phyloP scores from a whole-genome alignment of 352 stramenopile species.

The Phytophthora boehmeriae region DNA sequence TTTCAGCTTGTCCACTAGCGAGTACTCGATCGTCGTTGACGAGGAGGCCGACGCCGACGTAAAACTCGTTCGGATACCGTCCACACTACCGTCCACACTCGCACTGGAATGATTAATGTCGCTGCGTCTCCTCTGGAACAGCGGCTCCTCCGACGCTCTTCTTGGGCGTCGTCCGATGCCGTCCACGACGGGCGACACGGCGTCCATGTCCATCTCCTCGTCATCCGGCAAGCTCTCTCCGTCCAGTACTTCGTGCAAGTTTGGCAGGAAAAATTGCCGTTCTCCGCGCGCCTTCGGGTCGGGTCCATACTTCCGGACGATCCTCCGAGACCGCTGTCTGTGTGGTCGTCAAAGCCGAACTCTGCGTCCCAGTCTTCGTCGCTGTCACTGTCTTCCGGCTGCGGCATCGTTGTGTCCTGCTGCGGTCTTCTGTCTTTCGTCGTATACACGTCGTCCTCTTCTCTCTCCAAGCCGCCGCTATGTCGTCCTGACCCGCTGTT shows the following conservation, averaged over 20 bases:
- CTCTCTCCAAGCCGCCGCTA: slow-evolving; percentile 22
- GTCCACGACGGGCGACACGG: slow-evolving; percentile 36
- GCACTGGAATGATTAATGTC: slow-evolving; percentile 43
- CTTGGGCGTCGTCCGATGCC: slow-evolving; percentile 16
- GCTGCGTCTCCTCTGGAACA: slow-evolving; percentile 63
- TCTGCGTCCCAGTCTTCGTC: slow-evolving; percentile 78
- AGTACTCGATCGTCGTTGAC: slow-evolving; percentile 59
- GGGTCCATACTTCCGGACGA: slow-evolving; percentile 56
- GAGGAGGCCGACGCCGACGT: slow-evolving; percentile 46
- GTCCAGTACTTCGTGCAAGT: slow-evolving; percentile 81
- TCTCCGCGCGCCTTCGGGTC: slow-evolving; percentile 65
- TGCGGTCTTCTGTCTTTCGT: slow-evolving; percentile 16
- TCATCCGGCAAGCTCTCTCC: slow-evolving; percentile 67
- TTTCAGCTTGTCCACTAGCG: slow-evolving; percentile 71
- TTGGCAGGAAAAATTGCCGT: slow-evolving; percentile 86
- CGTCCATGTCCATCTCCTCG: slow-evolving; percentile 37
- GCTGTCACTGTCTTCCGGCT: slow-evolving; percentile 20
- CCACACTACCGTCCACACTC: slow-evolving; percentile 52
- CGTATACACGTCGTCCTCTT: slow-evolving; percentile 31
- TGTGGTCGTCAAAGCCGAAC: slow-evolving; percentile 74
- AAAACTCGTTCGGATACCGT: slow-evolving; percentile 62
- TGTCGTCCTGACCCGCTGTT: slow-evolving; percentile 23
- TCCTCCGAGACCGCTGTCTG: slow-evolving; percentile 31
- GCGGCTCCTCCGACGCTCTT: slow-evolving; percentile 54
- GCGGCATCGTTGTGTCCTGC: neutral